phyloP scores from a whole-genome alignment of 805 yeast species.

The Spathaspora passalidarum region DNA sequence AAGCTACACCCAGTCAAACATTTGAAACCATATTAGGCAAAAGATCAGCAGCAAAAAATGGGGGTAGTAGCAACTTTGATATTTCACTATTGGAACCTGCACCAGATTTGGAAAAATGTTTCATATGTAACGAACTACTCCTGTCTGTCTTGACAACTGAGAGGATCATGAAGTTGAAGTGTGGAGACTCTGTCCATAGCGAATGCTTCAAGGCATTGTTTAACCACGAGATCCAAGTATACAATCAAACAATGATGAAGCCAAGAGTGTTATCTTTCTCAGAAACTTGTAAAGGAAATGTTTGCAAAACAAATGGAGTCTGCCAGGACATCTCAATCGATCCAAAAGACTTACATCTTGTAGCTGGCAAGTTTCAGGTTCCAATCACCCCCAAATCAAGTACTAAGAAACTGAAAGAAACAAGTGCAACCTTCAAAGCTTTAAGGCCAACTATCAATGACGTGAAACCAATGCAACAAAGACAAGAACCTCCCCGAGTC shows the following conservation, averaged over 20 bases:
- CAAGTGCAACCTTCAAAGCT: not conserved
- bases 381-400: not conserved
- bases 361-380: not conserved
- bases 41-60: not conserved
- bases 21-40: not conserved
- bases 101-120: slow-evolving; percentile 25
- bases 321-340: not conserved
- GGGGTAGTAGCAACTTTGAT: too few relatives aligned
- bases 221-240: slow-evolving; percentile 2
- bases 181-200: slow-evolving; percentile 58
- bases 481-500: not conserved
- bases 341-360: not conserved
- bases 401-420: not conserved
- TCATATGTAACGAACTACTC: slow-evolving; percentile 53
- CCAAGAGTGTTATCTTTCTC: not conserved
- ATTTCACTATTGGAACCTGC: not conserved
- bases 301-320: not conserved
- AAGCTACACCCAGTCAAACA: not conserved
- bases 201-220: slow-evolving; percentile 45
- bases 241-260: not conserved
- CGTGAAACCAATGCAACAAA: not conserved
- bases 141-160: slow-evolving; percentile 44
- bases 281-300: slow-evolving; percentile 4
- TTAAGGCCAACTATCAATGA: not conserved
- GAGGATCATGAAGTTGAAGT: slow-evolving; percentile 44